Evolutionary conservation across 2,329 filamentous ascomycete genomes (phyloP).

Genomic region (Trichoderma pleuroti): DNA sequence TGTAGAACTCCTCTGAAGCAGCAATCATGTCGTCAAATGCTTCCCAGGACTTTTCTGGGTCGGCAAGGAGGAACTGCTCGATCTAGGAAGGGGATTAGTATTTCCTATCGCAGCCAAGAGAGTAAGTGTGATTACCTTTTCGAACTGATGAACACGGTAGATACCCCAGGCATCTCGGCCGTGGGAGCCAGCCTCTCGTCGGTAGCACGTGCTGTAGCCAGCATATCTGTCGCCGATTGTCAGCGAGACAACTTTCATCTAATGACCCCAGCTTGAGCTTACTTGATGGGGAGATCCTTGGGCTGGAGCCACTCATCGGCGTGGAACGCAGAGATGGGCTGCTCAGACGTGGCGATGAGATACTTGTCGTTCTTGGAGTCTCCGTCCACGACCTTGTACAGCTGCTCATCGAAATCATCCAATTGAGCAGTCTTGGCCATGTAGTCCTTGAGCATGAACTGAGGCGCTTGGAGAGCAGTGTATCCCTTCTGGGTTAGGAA

Average conservation of each 20-base stretch:
- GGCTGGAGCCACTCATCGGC: conserved; percentile 88
- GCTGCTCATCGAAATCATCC: conserved; percentile 93
- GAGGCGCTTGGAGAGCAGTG: conserved; percentile 78
- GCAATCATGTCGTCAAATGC: conserved; percentile 91
- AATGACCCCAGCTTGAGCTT: conserved; percentile 15
- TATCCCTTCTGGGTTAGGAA: conserved; percentile 81
- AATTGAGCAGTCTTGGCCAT: conserved; percentile 99
- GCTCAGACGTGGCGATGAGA: conserved; percentile 77
- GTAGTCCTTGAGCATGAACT: conserved; percentile 90
- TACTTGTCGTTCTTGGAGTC: conserved; percentile 87
- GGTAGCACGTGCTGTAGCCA: conserved; percentile 92
- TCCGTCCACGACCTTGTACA: conserved; percentile 93
- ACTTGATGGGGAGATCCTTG: conserved; percentile 85
- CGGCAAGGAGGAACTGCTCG: conserved; percentile 75
- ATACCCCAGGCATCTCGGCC: conserved; percentile 94
- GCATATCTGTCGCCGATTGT: conserved; percentile 69
- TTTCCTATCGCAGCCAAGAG: conserved; percentile 5
- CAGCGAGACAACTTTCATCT: not conserved
- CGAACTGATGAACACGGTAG: conserved; percentile 97
- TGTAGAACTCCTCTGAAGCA: conserved; percentile 91
- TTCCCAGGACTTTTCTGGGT: conserved; percentile 89
- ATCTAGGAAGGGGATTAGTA: conserved; percentile 37
- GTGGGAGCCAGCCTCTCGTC: conserved; percentile 86
- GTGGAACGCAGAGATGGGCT: conserved; percentile 90
- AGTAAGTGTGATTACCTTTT: conserved; percentile 59